Percentiles rank a stretch among this genome's conserved stretches.
Conservation (phyloP, 2,329 filamentous ascomycete species). For the Aspergillus pseudoviridinutans region DNA sequence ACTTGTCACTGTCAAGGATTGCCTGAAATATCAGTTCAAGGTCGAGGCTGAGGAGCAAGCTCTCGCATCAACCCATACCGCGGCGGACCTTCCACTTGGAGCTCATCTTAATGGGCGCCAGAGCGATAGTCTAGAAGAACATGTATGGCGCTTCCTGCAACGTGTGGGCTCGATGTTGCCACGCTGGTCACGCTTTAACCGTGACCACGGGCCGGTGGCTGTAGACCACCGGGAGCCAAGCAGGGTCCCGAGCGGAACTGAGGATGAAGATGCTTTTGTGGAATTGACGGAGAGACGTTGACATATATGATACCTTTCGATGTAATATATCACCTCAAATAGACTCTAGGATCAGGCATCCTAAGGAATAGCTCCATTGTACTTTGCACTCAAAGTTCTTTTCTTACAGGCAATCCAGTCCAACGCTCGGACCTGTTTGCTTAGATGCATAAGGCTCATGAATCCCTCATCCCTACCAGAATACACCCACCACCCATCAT, state of each 20-base stretch:
- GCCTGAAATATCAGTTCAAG: constrained; percentile 95
- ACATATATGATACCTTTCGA: background rate
- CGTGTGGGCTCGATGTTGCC: constrained; percentile 22
- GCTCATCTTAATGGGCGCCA: constrained; percentile 16
- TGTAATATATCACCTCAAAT: background rate
- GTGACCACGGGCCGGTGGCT: constrained; percentile 12
- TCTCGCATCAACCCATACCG: constrained; percentile 28
- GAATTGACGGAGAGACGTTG: constrained; percentile 41
- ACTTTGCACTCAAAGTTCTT: background rate
- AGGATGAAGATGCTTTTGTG: constrained; percentile 47
- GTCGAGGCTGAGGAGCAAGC: constrained; percentile 77
- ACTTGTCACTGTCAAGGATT: constrained; percentile 94
- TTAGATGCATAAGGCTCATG: constrained; percentile 2
- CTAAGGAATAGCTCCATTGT: background rate
- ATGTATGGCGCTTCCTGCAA: constrained; percentile 36
- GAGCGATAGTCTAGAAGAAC: constrained; percentile 30
- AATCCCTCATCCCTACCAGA: constrained; percentile 57
- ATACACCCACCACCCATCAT: constrained; percentile 60
- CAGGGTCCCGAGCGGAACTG: constrained; percentile 50
- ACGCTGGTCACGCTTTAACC: constrained; percentile 14
- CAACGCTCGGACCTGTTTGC: background rate
- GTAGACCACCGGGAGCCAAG: constrained; percentile 9
- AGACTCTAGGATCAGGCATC: constrained; percentile 4
- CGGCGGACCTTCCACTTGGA: constrained; percentile 21
- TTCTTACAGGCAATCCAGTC: background rate